A percentile compares a stretch with the other conserved stretches of the same genome.
Evolutionary conservation across 441 rosid species (phyloP).

Genomic region (Dalechampia spathulata): DNA sequence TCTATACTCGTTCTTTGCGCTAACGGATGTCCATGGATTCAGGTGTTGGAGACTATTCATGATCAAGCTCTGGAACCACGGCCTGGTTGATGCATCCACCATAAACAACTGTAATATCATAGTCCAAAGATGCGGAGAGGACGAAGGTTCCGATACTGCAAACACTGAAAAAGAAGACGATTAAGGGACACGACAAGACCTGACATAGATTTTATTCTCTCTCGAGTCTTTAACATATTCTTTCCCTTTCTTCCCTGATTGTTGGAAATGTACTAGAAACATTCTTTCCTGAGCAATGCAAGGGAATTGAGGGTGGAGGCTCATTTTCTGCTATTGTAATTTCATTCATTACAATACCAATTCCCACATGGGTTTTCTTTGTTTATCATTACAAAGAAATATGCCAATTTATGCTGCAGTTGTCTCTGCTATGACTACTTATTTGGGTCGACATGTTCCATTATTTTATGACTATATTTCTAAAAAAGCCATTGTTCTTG

Average conservation of each 20-base stretch:
- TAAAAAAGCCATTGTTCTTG: too few relatives aligned
- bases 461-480: too few relatives aligned
- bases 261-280: neutral
- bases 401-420: neutral
- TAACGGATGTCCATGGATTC: constrained; percentile 5
- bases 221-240: constrained; percentile 14
- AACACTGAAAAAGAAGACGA: constrained; percentile 21
- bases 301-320: neutral
- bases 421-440: neutral
- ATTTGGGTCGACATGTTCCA: too few relatives aligned
- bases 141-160: constrained; percentile 21
- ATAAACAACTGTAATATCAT: constrained; percentile 57
- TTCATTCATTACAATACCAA: constrained; percentile 9
- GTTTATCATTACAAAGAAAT: too few relatives aligned
- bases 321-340: constrained; percentile 12
- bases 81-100: constrained; percentile 50
- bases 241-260: neutral
- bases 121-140: constrained; percentile 31
- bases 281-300: constrained; percentile 12
- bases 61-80: constrained; percentile 74
- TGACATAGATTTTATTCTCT: constrained; percentile 8
- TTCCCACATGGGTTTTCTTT: too few relatives aligned
- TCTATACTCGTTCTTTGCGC: too few relatives aligned
- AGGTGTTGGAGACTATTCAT: constrained; percentile 76
- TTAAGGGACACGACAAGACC: neutral